These are phyloP conservation scores for Solanum chilense DNA, from an alignment of 257 asterid genomes.

Conservation along the genomic window DNA sequence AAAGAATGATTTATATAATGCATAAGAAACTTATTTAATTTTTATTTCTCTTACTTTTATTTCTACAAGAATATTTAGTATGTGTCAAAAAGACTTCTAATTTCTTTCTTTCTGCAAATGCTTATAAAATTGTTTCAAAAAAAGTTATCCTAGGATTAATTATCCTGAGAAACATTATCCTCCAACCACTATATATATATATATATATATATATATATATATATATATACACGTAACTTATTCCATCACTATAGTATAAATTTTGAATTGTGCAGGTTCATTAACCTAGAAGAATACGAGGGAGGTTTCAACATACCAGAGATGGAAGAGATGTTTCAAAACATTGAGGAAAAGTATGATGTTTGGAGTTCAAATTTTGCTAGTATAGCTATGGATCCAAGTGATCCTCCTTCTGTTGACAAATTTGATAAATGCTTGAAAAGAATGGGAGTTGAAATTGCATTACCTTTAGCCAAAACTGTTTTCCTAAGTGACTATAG, in stretches of 20 bases:
- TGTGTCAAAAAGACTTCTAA: background rate
- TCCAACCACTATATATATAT: too few relatives aligned
- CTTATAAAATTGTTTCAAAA: background rate
- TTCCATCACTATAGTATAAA: too few relatives aligned
- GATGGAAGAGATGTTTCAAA: slow-evolving; percentile 37
- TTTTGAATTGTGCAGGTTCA: slow-evolving; percentile 15
- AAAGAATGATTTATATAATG: background rate
- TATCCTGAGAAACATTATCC: too few relatives aligned
- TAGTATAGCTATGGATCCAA: slow-evolving; percentile 33
- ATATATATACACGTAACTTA: too few relatives aligned
- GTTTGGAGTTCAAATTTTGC: slow-evolving; percentile 54
- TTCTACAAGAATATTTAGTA: background rate
- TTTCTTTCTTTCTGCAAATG: background rate
- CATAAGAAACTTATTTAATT: background rate
- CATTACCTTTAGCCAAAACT: slow-evolving; percentile 44
- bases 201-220: too few relatives aligned
- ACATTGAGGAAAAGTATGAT: slow-evolving; percentile 46
- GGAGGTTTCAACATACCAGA: slow-evolving; percentile 54
- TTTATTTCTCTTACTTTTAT: background rate
- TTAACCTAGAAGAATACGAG: slow-evolving; percentile 53
- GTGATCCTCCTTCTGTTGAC: slow-evolving; percentile 30
- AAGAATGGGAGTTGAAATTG: slow-evolving; percentile 46
- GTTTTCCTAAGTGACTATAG: slow-evolving; percentile 54
- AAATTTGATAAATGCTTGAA: slow-evolving; percentile 34
- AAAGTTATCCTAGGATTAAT: background rate